Base-by-base conservation (phyloP, 2,329 filamentous ascomycete species). In the Alternaria angustiovoidea region DNA sequence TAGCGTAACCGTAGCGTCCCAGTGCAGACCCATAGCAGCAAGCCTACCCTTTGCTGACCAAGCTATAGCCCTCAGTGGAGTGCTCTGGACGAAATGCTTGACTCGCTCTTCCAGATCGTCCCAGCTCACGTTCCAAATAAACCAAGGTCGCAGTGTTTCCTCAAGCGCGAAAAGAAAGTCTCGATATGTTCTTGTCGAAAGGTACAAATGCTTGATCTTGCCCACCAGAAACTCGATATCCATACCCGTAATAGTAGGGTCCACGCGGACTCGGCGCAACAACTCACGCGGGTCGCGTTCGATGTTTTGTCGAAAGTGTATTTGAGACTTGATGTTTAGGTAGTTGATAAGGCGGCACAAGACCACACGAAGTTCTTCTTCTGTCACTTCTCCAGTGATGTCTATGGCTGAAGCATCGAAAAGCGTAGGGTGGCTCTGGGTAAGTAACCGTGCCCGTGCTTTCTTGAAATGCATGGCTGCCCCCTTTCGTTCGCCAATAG, bases 221-320 rank as follows among this genome's bases (percentile, higher is more conserved):
- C 51, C 57, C 2, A 67, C 32, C 14, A 76, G 26, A 30, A 69
- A 74, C 12, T 65, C 59, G 26, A 64, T 38, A 30, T 74, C 57
- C 42, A 74, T 51, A 8, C 72, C 73, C 12, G 66, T 63, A 16
- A 71, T 60, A 7, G 68, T 62, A 2, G 73, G 73, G 42, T 74
- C 69, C 11, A 75, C 62, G 16, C 64, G 49, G 2, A 62, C 30
- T n/a, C 51, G 49, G 20, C 63, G 66, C 20, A 72, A 48, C 7
- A 60, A 26, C 14, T 68, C 64, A 42, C 47, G 44, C 28, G 36
- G 51, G 16, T 61, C 51, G 3, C 57, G 5, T 7, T 2, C 5
- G 9, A 65, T 34, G 12, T 46, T 38, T 16, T 18, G 58, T 28
- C 43, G 28, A n/a, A 67, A 57, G 9, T 28, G 16, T 5, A 30